Evolutionary conservation across 2,329 filamentous ascomycete species (phyloP).

Genomic region (Tolypocladium tropicale): DNA sequence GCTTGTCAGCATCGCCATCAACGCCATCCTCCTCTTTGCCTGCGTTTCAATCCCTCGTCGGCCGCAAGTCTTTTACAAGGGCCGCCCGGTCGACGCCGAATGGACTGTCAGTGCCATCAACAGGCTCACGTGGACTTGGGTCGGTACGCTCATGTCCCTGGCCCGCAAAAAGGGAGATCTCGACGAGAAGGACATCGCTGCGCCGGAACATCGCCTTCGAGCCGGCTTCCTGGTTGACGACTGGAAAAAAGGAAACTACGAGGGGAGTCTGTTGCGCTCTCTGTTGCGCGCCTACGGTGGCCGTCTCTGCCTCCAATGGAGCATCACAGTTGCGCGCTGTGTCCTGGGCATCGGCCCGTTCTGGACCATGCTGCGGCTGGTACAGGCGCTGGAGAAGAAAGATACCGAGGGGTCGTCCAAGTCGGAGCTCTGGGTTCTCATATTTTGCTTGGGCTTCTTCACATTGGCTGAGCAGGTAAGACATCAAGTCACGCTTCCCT

Average conservation of each 20-base stretch:
- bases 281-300: constrained; percentile 47
- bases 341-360: constrained; percentile 61
- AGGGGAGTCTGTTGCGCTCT: constrained; percentile 47
- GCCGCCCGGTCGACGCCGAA: constrained; percentile 51
- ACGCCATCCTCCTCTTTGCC: constrained; percentile 33
- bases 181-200: constrained; percentile 51
- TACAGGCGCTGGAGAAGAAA: constrained; percentile 52
- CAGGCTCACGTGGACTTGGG: constrained; percentile 59
- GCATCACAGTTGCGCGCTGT: constrained; percentile 41
- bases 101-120: constrained; percentile 49
- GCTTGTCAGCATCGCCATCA: constrained; percentile 32
- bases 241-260: constrained; percentile 38
- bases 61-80: constrained; percentile 54
- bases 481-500: constrained; percentile 2
- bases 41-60: constrained; percentile 53
- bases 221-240: constrained; percentile 36
- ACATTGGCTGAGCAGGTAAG: constrained; percentile 41
- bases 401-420: constrained; percentile 32
- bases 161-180: constrained; percentile 49
- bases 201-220: constrained; percentile 45
- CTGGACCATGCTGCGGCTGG: constrained; percentile 54
- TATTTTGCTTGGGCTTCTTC: constrained; percentile 50
- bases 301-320: constrained; percentile 47
- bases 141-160: constrained; percentile 38
- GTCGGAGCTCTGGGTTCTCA: constrained; percentile 55